Percentiles rank a stretch among this genome's conserved stretches.
Conservation (phyloP, 2,329 filamentous ascomycete species). For the Fusarium chaquense region DNA sequence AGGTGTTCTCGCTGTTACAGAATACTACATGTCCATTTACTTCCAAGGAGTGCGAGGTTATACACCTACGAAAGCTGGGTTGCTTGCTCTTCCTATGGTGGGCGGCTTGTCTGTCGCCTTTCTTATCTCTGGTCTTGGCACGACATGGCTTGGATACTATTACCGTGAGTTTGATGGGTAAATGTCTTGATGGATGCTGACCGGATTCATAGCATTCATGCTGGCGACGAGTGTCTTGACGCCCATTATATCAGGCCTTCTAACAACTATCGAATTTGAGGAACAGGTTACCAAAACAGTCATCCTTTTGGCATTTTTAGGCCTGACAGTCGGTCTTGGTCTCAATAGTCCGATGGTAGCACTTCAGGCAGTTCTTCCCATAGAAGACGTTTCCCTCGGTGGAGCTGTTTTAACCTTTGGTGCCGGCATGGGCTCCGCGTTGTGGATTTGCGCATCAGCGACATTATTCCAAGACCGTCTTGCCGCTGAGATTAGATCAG, state of each 20-base stretch:
- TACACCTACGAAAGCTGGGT: constrained; percentile 31
- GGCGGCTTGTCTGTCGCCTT: constrained; percentile 33
- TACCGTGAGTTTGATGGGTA: constrained; percentile 17
- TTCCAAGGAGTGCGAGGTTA: constrained; percentile 45
- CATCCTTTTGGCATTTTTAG: constrained; percentile 37
- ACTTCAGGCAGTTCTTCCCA: constrained; percentile 32
- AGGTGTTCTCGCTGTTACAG: constrained; percentile 39
- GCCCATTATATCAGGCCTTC: constrained; percentile 39
- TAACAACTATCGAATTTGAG: constrained; percentile 38
- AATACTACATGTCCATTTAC: constrained; percentile 47
- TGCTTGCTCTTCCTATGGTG: constrained; percentile 43
- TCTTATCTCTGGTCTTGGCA: constrained; percentile 41
- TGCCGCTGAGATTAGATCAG: constrained; percentile 24
- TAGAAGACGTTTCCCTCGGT: constrained; percentile 41
- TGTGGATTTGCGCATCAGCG: constrained; percentile 46
- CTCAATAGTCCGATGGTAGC: constrained; percentile 42
- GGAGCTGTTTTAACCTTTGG: constrained; percentile 44
- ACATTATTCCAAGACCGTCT: constrained; percentile 43
- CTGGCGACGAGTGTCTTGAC: constrained; percentile 38
- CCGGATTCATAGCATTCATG: constrained; percentile 36
- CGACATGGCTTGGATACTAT: constrained; percentile 42
- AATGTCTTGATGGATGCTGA: not conserved
- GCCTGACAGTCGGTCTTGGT: constrained; percentile 38
- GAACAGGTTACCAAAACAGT: constrained; percentile 42
- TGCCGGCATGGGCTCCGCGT: constrained; percentile 37